phyloP scores from a whole-genome alignment of 345 rosid genomes.

The Rhodomyrtus tomentosa region DNA sequence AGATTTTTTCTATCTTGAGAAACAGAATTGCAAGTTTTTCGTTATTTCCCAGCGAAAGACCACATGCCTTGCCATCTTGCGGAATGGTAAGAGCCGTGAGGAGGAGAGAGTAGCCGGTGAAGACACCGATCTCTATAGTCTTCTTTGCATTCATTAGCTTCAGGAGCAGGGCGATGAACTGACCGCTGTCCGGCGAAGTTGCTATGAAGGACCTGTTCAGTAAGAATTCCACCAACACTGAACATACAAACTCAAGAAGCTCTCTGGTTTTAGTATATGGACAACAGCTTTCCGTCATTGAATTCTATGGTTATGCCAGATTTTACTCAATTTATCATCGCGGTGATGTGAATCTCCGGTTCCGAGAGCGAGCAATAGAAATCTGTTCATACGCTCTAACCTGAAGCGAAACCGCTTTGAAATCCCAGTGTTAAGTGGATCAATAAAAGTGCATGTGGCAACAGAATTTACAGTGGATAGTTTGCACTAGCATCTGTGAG shows the following conservation, averaged over 20 bases:
- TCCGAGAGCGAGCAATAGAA: background rate
- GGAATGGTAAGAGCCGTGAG: conserved; percentile 63
- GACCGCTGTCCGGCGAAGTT: conserved; percentile 54
- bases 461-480: conserved; percentile 22
- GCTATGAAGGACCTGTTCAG: background rate
- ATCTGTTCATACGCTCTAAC: background rate
- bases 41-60: too few relatives aligned
- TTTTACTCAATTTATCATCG: background rate
- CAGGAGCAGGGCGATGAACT: conserved; percentile 41
- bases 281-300: background rate
- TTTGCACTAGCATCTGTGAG: conserved; percentile 31
- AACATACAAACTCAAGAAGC: background rate
- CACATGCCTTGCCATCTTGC: too few relatives aligned
- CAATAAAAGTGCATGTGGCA: too few relatives aligned
- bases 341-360: background rate
- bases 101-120: conserved; percentile 73
- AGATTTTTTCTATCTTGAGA: too few relatives aligned
- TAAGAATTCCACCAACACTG: background rate
- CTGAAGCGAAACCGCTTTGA: background rate
- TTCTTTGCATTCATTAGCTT: conserved; percentile 42
- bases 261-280: background rate
- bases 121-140: conserved; percentile 64
- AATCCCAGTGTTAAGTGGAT: too few relatives aligned
- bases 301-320: background rate
- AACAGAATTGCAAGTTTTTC: too few relatives aligned